These are phyloP conservation scores for Mycena metata DNA, from an alignment of 768 basidiomycete genomes.

Conservation along the genomic window DNA sequence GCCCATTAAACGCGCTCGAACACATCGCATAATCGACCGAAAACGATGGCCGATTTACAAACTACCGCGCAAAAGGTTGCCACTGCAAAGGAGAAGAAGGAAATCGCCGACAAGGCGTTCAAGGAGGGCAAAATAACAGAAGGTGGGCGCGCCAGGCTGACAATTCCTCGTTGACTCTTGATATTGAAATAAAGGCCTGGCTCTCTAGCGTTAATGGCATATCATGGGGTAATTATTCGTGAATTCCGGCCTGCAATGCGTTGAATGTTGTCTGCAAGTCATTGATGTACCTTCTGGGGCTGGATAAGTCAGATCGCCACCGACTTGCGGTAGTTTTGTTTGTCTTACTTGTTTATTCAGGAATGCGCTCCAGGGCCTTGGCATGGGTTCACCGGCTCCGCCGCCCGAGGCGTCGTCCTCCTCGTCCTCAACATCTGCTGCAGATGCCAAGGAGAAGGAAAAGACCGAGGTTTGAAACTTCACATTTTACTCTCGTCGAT, in stretches of 20 bases:
- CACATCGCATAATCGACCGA: no score
- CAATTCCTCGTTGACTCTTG: slow-evolving; percentile 27
- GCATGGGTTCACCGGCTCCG: slow-evolving; percentile 51
- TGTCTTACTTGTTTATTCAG: slow-evolving; percentile 47
- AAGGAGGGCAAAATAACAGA: slow-evolving; percentile 71
- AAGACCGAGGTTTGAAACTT: slow-evolving; percentile 71
- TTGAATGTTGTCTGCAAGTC: slow-evolving; percentile 56
- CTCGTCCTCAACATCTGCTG: slow-evolving; percentile 27
- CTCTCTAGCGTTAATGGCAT: slow-evolving; percentile 71
- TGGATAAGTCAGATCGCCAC: slow-evolving; percentile 74
- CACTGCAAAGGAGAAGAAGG: slow-evolving; percentile 77
- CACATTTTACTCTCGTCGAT: slow-evolving; percentile 1
- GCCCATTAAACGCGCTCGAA: no score
- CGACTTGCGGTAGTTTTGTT: neutral
- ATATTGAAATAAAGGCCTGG: slow-evolving; percentile 23
- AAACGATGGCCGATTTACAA: slow-evolving; percentile 42
- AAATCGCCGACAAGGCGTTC: slow-evolving; percentile 75
- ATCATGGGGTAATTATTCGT: slow-evolving; percentile 71
- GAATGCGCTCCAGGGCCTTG: slow-evolving; percentile 68
- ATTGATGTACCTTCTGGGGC: slow-evolving; percentile 78
- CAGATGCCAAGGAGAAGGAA: slow-evolving; percentile 60
- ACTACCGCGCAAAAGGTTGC: slow-evolving; percentile 64
- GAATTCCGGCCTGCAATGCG: slow-evolving; percentile 8
- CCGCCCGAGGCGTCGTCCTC: slow-evolving; percentile 33
- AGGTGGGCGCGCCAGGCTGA: slow-evolving; percentile 57